Evolutionary conservation across 306 rosid species (phyloP).

Genomic region (Citrullus mucosospermus): DNA sequence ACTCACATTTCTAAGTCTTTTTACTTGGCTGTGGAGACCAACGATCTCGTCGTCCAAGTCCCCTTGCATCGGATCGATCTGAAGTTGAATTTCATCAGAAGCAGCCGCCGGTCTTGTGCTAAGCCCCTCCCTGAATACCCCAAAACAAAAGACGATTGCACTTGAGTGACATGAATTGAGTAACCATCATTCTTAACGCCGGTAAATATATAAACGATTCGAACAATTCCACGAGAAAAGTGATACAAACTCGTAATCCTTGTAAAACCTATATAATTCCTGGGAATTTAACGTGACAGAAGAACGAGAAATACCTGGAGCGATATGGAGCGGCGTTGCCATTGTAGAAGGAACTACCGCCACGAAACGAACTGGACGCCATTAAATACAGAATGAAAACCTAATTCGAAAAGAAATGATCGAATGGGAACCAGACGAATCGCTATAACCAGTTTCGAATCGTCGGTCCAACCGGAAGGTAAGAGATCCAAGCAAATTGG

Average conservation of each 20-base stretch:
- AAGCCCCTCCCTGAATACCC: conserved; percentile 57
- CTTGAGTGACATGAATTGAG: background rate
- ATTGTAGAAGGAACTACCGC: conserved; percentile 21
- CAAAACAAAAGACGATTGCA: background rate
- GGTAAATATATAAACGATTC: background rate
- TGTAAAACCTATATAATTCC: background rate
- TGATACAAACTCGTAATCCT: background rate
- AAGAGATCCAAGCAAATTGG: background rate
- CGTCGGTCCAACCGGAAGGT: background rate
- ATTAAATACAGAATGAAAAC: conserved; percentile 22
- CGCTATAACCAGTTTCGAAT: background rate
- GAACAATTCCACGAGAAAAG: background rate
- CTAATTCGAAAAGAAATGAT: background rate
- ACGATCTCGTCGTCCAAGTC: conserved; percentile 70
- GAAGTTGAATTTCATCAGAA: conserved; percentile 79
- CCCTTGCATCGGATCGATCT: conserved; percentile 62
- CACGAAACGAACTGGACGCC: conserved; percentile 43
- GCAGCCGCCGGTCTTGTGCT: conserved; percentile 54
- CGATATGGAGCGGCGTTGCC: conserved; percentile 51
- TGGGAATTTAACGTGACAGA: background rate
- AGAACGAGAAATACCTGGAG: conserved; percentile 38
- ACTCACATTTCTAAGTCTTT: conserved; percentile 57
- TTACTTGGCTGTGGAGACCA: conserved; percentile 81
- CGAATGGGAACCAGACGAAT: background rate
- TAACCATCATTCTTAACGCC: background rate